phyloP scores from a whole-genome alignment of 108 stramenopile genomes.

The Licmophora abbreviata region DNA sequence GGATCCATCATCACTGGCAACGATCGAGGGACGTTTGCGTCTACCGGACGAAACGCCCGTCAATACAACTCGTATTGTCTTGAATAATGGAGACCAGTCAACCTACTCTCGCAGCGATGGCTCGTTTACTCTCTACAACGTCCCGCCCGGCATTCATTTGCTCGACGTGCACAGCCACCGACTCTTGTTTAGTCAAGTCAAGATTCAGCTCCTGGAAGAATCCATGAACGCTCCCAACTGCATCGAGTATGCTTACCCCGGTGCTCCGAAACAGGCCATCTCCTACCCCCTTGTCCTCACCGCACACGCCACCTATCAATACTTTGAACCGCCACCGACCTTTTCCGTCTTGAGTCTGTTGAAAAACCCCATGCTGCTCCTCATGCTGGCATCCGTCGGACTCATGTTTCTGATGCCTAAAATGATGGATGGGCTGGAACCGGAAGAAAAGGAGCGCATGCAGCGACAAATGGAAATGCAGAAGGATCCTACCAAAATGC shows the following conservation, averaged over 20 bases:
- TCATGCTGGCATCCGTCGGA: conserved; percentile 71
- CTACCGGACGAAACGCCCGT: conserved; percentile 31
- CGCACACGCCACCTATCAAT: conserved; percentile 69
- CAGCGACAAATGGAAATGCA: conserved; percentile 79
- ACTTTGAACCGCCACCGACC: conserved; percentile 62
- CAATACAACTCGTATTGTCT: conserved; percentile 59
- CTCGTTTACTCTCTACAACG: conserved; percentile 59
- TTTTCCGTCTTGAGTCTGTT: conserved; percentile 63
- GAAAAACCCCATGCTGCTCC: conserved; percentile 86
- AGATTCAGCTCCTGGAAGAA: conserved; percentile 66
- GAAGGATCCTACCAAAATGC: conserved; percentile 83
- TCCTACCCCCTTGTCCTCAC: conserved; percentile 65
- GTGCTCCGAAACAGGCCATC: conserved; percentile 57
- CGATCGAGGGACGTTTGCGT: conserved; percentile 30
- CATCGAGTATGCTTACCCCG: conserved; percentile 79
- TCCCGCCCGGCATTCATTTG: conserved; percentile 73
- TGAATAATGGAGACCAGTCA: conserved; percentile 67
- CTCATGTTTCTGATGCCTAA: conserved; percentile 81
- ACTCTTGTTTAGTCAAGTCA: conserved; percentile 74
- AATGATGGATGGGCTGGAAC: conserved; percentile 85
- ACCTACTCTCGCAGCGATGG: conserved; percentile 73
- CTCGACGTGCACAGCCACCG: conserved; percentile 62
- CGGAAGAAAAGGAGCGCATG: conserved; percentile 83
- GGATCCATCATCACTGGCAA: too few relatives aligned
- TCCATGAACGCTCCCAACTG: conserved; percentile 71